Base-by-base conservation (phyloP, 2,329 filamentous ascomycete genomes). In the Neofusicoccum laricinum region DNA sequence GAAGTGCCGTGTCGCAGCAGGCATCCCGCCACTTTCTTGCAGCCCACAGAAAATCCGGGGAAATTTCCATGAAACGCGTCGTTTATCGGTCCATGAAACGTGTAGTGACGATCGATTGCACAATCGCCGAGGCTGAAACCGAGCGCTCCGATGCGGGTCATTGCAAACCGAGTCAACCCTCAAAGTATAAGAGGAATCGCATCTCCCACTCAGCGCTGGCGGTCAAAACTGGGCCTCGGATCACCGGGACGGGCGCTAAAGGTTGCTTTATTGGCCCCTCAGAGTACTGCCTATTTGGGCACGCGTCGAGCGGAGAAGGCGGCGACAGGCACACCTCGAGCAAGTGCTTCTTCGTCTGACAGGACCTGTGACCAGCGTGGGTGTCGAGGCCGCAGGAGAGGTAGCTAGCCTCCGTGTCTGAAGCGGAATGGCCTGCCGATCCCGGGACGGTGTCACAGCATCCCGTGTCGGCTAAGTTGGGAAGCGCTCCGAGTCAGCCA, bases 341-440 rank as follows among this genome's bases (percentile, higher is more conserved):
- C 53, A 21, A 25, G 12, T n/a, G n/a, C n/a, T n/a, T n/a, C n/a
- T n/a, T n/a, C n/a, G n/a, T n/a, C n/a, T n/a, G n/a, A n/a, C n/a
- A 45, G 2, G 17, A 30, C 15, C 25, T 45, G 21, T 30, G 38
- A 6, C 25, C 38, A 45, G 5, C 4, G 40, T 15, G 4, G 38
- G 30, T 25, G 21, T 7, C 19, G n/a, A 41, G 25, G 25, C 12
- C n/a, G 38, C n/a, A 19, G 14, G 15, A 19, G 3, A 25, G 7
- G 53, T 17, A 6, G 14, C 7, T 15, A 34, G n/a, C 17, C 38
- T 59, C 55, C 55, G 55, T 59, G 55, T 59, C 41, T 36, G 17
- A 59, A 46, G n/a, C 46, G 55, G 55, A 59, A 59, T 59, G 55
- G 55, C 11, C 41, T 11, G 41, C 19, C 53, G 15, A 45, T 43